Base-by-base conservation (phyloP, 2,329 filamentous ascomycete genomes). In the Cadophora gregata region DNA sequence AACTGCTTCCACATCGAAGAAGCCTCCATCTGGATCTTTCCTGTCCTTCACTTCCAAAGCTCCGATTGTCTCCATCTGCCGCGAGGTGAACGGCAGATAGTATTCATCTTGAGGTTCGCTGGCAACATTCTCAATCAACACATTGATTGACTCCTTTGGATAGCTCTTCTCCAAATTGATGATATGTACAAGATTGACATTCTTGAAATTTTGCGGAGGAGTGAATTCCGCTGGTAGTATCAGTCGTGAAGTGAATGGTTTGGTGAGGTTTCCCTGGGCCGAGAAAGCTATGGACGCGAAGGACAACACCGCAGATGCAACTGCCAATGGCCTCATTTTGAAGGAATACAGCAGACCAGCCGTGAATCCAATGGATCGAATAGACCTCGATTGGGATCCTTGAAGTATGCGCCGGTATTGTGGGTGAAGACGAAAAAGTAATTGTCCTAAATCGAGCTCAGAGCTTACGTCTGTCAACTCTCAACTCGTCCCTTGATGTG, bases 141-240 rank as follows among this genome's bases (percentile, higher is more conserved):
- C 90, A 81, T 98, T 97, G 84, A 97, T 88, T 16, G 90, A 91
- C 80, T 98, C 95, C 77, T 93, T 90, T 64, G 90, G 89, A 76
- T 96, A 98, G 73, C 89, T 92, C 84, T 97, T 98, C 81, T 98
- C 95, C 66, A 97, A 81, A 72, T 97, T 97, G 77, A 96, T 90
- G 71, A 91, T 90, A 75, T 96, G 92, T 61, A 98, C 91, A 33
- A 98, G 81, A 79, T 99, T 98, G 80, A 86, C 86, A 80, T 99
- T 97, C 82, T 94, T 93, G 83, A 97, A 99, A 72, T 94, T 92
- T 78, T 93, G 92, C 16, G 94, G 91, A 63, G 95, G 93, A 79
- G 87, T 90, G 83, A 97, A 97, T 69, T 85, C 84, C 73, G 86
- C 79, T 51, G 88, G 87, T 68, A 88, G 82, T 64, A 83, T 84